phyloP scores from a whole-genome alignment of 2,329 filamentous ascomycete genomes.

The Colletotrichum liriopes region DNA sequence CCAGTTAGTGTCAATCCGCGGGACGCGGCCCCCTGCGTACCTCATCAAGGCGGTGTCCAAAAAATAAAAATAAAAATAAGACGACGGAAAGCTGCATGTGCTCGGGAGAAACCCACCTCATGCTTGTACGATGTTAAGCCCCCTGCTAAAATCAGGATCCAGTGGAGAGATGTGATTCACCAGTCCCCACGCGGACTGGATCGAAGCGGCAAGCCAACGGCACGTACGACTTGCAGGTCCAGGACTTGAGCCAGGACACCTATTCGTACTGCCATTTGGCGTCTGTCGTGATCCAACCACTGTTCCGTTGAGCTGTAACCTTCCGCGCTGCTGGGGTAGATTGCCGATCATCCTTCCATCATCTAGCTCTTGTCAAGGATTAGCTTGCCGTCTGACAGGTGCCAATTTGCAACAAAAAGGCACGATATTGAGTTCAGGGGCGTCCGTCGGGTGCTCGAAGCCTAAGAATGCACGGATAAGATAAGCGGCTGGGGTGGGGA shows the following conservation, averaged over 20 bases:
- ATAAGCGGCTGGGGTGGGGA: not conserved
- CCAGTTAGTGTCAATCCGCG: constrained; percentile 9
- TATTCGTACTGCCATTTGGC: not conserved
- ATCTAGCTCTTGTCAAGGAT: not conserved
- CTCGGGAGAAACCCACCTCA: constrained; percentile 37
- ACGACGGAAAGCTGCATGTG: constrained; percentile 32
- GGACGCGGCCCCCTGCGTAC: constrained; percentile 29
- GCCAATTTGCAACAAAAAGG: not conserved
- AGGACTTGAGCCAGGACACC: not conserved
- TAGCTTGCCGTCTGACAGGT: not conserved
- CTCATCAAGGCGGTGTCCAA: constrained; percentile 36
- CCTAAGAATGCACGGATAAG: not conserved
- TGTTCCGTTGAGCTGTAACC: not conserved
- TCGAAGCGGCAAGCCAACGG: too few relatives aligned
- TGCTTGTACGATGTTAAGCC: constrained; percentile 5
- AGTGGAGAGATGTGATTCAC: not conserved
- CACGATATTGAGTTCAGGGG: not conserved
- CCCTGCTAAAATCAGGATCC: constrained; percentile 14
- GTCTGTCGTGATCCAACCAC: not conserved
- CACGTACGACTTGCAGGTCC: too few relatives aligned
- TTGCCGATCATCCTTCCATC: not conserved
- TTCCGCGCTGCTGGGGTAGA: not conserved
- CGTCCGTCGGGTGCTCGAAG: not conserved
- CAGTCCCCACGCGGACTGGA: too few relatives aligned
- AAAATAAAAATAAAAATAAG: not conserved